Conservation (phyloP, 1,284 basidiomycete species). For the Inonotus obliquus region DNA sequence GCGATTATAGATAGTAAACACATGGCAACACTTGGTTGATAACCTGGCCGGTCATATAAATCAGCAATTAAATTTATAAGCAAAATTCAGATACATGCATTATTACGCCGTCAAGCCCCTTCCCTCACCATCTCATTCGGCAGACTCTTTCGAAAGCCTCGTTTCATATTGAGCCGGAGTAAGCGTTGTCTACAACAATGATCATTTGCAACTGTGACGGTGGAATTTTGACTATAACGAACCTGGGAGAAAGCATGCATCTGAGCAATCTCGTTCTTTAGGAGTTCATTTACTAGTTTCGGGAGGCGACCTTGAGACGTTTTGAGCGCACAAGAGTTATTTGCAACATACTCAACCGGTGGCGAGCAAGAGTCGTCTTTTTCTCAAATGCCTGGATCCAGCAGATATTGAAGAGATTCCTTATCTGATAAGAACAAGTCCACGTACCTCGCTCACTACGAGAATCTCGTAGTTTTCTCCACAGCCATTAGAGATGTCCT, state of each 20-base stretch:
- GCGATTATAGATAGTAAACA: too few relatives aligned
- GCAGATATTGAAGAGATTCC: background rate
- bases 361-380: constrained; percentile 67
- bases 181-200: constrained; percentile 56
- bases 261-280: constrained; percentile 68
- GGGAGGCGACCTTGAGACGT: background rate
- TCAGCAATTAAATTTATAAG: too few relatives aligned
- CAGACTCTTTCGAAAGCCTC: constrained; percentile 37
- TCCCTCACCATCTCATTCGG: background rate
- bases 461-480: constrained; percentile 71
- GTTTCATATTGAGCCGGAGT: constrained; percentile 68
- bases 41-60: too few relatives aligned
- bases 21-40: too few relatives aligned
- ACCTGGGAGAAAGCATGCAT: constrained; percentile 87
- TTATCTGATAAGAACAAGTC: constrained; percentile 14
- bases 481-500: constrained; percentile 73
- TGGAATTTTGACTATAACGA: background rate
- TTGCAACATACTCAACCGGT: constrained; percentile 52
- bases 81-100: too few relatives aligned
- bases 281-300: constrained; percentile 60
- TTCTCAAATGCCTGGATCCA: constrained; percentile 60
- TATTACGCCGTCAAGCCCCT: too few relatives aligned
- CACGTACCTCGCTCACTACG: constrained; percentile 66
- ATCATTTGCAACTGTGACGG: constrained; percentile 2
- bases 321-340: background rate